A percentile compares a stretch with the other conserved stretches of the same genome.
phyloP scores from a whole-genome alignment of 2,329 filamentous ascomycete species.

The Aspergillus brunneoviolaceus region DNA sequence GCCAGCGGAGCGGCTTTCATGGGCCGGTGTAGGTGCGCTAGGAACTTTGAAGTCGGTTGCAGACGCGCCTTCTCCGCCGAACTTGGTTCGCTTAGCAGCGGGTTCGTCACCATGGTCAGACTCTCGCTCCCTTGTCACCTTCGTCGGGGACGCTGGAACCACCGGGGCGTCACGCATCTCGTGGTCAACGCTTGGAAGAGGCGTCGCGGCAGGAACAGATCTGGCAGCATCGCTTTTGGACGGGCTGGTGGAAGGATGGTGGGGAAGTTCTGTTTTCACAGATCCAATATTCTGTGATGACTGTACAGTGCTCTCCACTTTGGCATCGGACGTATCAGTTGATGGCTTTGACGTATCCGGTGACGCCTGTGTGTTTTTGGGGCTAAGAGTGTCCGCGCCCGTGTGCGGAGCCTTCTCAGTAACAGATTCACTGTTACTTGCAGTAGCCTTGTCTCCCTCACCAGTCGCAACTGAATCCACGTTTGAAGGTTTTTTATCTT shows the following conservation, averaged over 20 bases:
- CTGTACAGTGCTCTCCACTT: conserved; percentile 23
- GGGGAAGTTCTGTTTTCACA: conserved; percentile 36
- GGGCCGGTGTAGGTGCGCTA: conserved; percentile 40
- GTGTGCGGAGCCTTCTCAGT: conserved; percentile 4
- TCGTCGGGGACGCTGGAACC: conserved; percentile 52
- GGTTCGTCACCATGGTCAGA: conserved; percentile 66
- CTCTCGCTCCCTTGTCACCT: conserved; percentile 73
- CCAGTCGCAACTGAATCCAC: conserved; percentile 12
- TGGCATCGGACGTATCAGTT: conserved; percentile 13
- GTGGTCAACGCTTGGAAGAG: conserved; percentile 41
- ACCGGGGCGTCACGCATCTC: conserved; percentile 58
- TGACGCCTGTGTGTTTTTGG: conserved; percentile 9
- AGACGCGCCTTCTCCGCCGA: conserved; percentile 55
- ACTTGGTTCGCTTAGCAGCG: conserved; percentile 76
- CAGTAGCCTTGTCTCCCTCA: conserved; percentile 9
- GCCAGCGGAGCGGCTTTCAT: conserved; percentile 20
- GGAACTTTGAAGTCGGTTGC: conserved; percentile 48
- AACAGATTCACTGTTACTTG: conserved; percentile 1
- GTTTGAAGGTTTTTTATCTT: conserved; percentile 14
- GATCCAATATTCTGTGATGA: conserved; percentile 19
- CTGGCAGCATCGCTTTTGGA: conserved; percentile 22
- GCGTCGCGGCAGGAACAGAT: conserved; percentile 18
- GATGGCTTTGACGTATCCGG: conserved; percentile 13
- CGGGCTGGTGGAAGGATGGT: conserved; percentile 31
- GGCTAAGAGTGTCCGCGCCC: background rate